Evolutionary conservation across 495 filamentous ascomycete genomes (phyloP).

Genomic region (Aspergillus baeticus): DNA sequence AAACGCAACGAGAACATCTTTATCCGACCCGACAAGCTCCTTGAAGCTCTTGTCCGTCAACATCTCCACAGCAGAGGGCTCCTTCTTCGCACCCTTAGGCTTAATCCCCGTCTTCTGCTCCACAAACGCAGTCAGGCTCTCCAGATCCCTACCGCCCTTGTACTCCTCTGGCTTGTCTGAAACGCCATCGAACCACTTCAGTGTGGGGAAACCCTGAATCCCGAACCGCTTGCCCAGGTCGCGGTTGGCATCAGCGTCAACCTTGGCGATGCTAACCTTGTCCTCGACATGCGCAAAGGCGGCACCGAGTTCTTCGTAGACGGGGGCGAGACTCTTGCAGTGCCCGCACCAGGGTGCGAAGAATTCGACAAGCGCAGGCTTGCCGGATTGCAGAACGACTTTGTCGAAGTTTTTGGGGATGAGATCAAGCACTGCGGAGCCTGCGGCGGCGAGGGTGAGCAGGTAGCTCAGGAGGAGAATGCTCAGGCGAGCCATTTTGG

Average conservation of each 20-base stretch:
- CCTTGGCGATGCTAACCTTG: constrained; percentile 89
- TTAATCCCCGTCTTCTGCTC: constrained; percentile 84
- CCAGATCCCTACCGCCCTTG: constrained; percentile 81
- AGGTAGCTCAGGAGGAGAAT: constrained; percentile 44
- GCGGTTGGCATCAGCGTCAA: constrained; percentile 90
- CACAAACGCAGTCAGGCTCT: constrained; percentile 78
- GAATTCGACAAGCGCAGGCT: constrained; percentile 97
- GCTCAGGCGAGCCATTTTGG: constrained; percentile 47
- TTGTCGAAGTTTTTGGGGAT: constrained; percentile 86
- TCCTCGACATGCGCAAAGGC: constrained; percentile 70
- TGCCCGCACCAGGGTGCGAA: constrained; percentile 99
- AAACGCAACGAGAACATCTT: constrained; percentile 93
- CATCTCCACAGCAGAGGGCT: constrained; percentile 72
- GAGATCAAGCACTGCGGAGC: constrained; percentile 73
- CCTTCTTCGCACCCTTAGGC: constrained; percentile 67
- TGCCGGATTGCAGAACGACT: constrained; percentile 84
- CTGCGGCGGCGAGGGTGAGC: constrained; percentile 40
- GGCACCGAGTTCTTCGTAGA: constrained; percentile 89
- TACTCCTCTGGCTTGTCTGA: constrained; percentile 85
- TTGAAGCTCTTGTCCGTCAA: constrained; percentile 80
- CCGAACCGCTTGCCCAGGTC: constrained; percentile 79
- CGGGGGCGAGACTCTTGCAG: constrained; percentile 94
- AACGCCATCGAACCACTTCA: constrained; percentile 99
- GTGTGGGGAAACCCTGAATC: constrained; percentile 90
- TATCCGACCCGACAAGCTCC: constrained; percentile 74